Percentiles rank a stretch among this genome's conserved stretches.
Conservation (phyloP, 2,329 filamentous ascomycete genomes). For the Sporothrix variecibatus region DNA sequence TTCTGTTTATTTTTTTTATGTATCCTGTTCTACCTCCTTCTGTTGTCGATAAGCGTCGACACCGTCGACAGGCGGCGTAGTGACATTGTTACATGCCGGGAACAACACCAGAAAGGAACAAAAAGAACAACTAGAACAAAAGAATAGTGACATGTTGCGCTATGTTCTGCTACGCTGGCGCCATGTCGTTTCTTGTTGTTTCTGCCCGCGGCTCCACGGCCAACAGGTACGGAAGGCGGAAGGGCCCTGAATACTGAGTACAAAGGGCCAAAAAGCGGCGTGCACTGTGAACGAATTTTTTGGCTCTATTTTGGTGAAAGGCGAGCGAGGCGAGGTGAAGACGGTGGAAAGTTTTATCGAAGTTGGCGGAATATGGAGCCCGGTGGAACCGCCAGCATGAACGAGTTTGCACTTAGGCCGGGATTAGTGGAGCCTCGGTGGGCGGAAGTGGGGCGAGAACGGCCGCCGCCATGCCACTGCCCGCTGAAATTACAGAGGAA, state of each 20-base stretch:
- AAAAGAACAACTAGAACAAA: background rate
- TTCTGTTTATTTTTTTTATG: background rate
- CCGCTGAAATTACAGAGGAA: background rate
- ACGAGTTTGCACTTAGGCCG: slow-evolving; percentile 19
- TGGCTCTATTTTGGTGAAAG: background rate
- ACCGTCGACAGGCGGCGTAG: background rate
- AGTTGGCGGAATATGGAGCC: slow-evolving; percentile 16
- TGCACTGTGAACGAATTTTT: background rate
- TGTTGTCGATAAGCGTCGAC: slow-evolving; percentile 8
- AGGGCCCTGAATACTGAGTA: background rate
- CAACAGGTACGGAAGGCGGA: background rate
- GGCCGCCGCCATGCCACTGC: background rate
- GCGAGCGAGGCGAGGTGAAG: background rate
- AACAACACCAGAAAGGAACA: background rate
- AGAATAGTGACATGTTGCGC: background rate
- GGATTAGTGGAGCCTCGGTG: slow-evolving; percentile 4
- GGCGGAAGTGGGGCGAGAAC: background rate
- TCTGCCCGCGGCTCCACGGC: background rate
- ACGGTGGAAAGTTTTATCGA: background rate
- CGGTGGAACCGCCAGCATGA: slow-evolving; percentile 22
- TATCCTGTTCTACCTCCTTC: slow-evolving; percentile 9
- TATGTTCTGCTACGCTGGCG: background rate
- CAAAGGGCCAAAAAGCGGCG: background rate
- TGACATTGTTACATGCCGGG: background rate
- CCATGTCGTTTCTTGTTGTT: background rate